These are phyloP conservation scores for Monosporascus sp. DNA, from an alignment of 2,329 filamentous ascomycete species.

Conservation along the genomic window DNA sequence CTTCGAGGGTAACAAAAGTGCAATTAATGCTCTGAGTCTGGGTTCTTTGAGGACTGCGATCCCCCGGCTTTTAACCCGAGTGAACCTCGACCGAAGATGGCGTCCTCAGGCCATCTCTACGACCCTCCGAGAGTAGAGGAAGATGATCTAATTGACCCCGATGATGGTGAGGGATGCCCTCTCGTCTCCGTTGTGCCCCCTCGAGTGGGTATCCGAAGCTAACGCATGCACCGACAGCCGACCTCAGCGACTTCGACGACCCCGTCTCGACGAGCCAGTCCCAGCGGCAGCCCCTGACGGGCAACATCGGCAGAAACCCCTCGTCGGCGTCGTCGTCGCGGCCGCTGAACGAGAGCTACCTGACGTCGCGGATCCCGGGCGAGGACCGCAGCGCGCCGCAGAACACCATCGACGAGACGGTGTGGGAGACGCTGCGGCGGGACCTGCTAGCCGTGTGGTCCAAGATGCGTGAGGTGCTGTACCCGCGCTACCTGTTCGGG, in stretches of 20 bases:
- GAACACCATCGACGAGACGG: slow-evolving; percentile 94
- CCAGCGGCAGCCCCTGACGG: slow-evolving; percentile 74
- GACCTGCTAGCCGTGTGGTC: slow-evolving; percentile 92
- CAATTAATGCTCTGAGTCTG: no score
- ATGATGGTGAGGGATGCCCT: slow-evolving; percentile 56
- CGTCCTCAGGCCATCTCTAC: slow-evolving; percentile 50
- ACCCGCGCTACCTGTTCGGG: slow-evolving; percentile 85
- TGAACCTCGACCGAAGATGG: slow-evolving; percentile 31
- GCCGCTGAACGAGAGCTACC: slow-evolving; percentile 68
- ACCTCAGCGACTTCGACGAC: slow-evolving; percentile 90
- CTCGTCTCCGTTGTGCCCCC: background rate
- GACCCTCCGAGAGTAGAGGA: slow-evolving; percentile 53
- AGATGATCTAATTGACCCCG: slow-evolving; percentile 72
- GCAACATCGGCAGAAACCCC: slow-evolving; percentile 61
- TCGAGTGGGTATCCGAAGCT: no score
- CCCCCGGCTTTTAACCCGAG: no score
- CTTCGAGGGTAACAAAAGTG: no score
- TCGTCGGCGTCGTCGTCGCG: slow-evolving; percentile 49
- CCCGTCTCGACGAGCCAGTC: slow-evolving; percentile 61
- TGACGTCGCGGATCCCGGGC: slow-evolving; percentile 84
- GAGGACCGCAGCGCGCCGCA: slow-evolving; percentile 85
- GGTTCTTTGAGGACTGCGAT: no score
- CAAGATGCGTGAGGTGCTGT: slow-evolving; percentile 96
- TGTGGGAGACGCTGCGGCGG: slow-evolving; percentile 94
- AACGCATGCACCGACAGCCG: slow-evolving; percentile 45